Evolutionary conservation across 768 basidiomycete species (phyloP).

Genomic region (Lentinula lateritia): DNA sequence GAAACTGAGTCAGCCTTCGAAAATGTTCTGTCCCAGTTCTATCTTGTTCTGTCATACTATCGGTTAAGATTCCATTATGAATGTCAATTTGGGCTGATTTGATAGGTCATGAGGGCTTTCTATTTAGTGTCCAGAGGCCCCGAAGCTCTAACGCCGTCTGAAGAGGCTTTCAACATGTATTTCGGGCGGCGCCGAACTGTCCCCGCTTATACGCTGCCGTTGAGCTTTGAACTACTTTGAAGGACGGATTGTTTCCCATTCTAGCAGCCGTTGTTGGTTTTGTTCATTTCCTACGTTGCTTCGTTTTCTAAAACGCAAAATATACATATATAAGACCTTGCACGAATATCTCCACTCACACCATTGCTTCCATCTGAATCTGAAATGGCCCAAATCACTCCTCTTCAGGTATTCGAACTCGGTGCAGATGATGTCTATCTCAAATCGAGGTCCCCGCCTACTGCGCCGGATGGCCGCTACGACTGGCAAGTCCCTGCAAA

Average conservation of each 20-base stretch:
- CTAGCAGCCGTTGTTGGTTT: background rate
- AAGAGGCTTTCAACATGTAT: background rate
- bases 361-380: background rate
- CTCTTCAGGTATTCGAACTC: conserved; percentile 19
- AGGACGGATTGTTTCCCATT: background rate
- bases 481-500: conserved; percentile 31
- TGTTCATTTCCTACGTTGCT: background rate
- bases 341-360: background rate
- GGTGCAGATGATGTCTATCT: conserved; percentile 31
- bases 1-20: background rate
- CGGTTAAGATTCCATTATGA: background rate
- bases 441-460: conserved; percentile 29
- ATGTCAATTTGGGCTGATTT: background rate
- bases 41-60: background rate
- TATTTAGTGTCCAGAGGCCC: background rate
- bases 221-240: background rate
- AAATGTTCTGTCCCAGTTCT: background rate
- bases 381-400: conserved; percentile 10
- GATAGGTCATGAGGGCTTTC: background rate
- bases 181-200: background rate
- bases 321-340: background rate
- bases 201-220: background rate
- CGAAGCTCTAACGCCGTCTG: background rate
- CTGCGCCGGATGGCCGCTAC: conserved; percentile 39
- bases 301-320: background rate